A percentile compares a stretch with the other conserved stretches of the same genome.
Evolutionary conservation across 2,329 filamentous ascomycete species (phyloP).

Genomic region (Cercospora janseana): DNA sequence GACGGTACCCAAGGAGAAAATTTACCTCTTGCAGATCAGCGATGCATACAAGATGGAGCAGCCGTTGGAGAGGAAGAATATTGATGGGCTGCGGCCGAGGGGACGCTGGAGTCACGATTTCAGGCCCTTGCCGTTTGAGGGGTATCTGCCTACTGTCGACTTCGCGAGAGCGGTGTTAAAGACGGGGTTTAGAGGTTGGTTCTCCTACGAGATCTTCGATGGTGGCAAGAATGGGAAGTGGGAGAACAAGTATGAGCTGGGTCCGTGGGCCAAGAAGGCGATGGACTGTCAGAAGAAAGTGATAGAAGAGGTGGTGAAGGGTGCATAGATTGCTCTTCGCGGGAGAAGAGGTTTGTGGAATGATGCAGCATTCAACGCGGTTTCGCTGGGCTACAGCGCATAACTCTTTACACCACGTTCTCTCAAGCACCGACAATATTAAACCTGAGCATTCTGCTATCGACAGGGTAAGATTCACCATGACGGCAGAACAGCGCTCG

Average conservation of each 20-base stretch:
- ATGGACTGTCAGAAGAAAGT: slow-evolving; percentile 40
- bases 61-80: slow-evolving; percentile 54
- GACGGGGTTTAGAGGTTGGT: slow-evolving; percentile 66
- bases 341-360: too few species aligned
- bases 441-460: too few species aligned
- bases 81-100: slow-evolving; percentile 58
- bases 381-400: too few species aligned
- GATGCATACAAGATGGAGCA: slow-evolving; percentile 65
- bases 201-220: slow-evolving; percentile 71
- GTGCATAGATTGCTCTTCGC: neutral
- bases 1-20: slow-evolving; percentile 65
- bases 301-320: slow-evolving; percentile 33
- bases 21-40: slow-evolving; percentile 71
- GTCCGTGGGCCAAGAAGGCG: slow-evolving; percentile 36
- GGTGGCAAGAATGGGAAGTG: slow-evolving; percentile 55
- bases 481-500: slow-evolving; percentile 5
- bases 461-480: too few species aligned
- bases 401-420: neutral
- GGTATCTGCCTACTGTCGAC: slow-evolving; percentile 66
- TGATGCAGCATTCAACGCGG: too few species aligned
- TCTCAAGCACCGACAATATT: neutral
- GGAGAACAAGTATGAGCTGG: slow-evolving; percentile 50
- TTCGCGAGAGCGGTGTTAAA: slow-evolving; percentile 64
- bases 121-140: slow-evolving; percentile 67
- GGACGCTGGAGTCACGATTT: slow-evolving; percentile 70